Base-by-base conservation (phyloP, 1,284 basidiomycete species). In the Naganishia albida region DNA sequence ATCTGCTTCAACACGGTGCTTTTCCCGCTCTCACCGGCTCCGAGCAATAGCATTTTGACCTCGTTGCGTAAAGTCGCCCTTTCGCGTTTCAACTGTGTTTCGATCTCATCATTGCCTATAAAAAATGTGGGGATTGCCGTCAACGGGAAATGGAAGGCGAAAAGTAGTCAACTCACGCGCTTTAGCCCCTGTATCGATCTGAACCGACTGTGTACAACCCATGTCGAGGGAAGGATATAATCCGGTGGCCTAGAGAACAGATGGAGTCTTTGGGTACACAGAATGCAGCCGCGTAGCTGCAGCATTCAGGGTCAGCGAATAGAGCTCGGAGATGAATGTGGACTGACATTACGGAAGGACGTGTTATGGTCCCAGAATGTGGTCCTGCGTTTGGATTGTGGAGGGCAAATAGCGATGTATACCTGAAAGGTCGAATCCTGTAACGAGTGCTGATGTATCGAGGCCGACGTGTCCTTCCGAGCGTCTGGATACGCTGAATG, bases 1-100 rank as follows among this genome's bases (percentile, higher is more conserved):
- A 95, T 95, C 80, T 95, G 93, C 81, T 96, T 95, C 68, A 96
- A 83, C 26, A 96, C 89, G 2, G 93, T 95, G 25, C 91, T 93
- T 86, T 93, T 79, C 43, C 77, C 93, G 65, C 91, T 93, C 83
- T 95, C 92, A 81, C 93, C 91, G 66, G 93, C 92, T 72, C 93
- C 93, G 50, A 95, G 83, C 66, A 95, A 77, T 72, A 92, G 75
- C 89, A 92, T 79, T 73, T 94, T 95, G 78, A 96, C 92, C 80
- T 95, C 93, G 77, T 94, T 95, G 84, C 91, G 89, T 64, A 93
- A 88, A 82, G 90, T 88, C 80, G 91, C 86, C 54, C 91, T 84
- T 81, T 98, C 94, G 72, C 88, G 85, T 83, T 92, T 94, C 73
- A 98, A 85, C 81, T 97, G 94, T 78, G 84, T 89, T 82, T 97